Percentiles rank a stretch among this genome's conserved stretches.
phyloP scores from a whole-genome alignment of 2,329 filamentous ascomycete genomes.

The Colletotrichum coccodes region DNA sequence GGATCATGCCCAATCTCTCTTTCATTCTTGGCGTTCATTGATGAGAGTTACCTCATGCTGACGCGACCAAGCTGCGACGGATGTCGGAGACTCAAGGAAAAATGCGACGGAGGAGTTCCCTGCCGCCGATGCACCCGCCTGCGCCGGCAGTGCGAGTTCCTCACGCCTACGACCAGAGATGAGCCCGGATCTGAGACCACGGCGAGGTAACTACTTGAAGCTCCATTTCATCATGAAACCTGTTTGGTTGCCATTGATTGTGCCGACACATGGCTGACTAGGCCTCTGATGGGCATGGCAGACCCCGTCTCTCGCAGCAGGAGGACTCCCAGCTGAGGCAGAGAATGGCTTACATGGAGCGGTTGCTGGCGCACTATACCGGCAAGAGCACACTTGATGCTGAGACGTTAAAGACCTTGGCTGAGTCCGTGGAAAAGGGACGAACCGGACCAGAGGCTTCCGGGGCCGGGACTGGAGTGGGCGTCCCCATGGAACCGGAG shows the following conservation, averaged over 20 bases:
- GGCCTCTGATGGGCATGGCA: neutral
- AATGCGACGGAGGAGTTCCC: slow-evolving; percentile 65
- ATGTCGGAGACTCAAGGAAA: slow-evolving; percentile 65
- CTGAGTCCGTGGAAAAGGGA: slow-evolving; percentile 52
- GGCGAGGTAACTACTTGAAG: slow-evolving; percentile 6
- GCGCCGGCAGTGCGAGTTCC: slow-evolving; percentile 60
- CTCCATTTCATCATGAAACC: neutral
- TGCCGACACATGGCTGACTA: slow-evolving; percentile 29
- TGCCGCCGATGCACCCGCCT: slow-evolving; percentile 63
- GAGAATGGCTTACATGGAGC: slow-evolving; percentile 51
- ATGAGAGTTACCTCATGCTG: slow-evolving; percentile 19
- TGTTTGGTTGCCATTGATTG: neutral
- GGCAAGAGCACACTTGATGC: slow-evolving; percentile 55
- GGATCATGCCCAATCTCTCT: neutral
- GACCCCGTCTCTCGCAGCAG: slow-evolving; percentile 15
- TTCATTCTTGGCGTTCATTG: neutral
- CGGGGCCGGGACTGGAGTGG: neutral
- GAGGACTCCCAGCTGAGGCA: slow-evolving; percentile 34
- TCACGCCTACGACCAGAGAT: slow-evolving; percentile 44
- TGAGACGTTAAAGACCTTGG: slow-evolving; percentile 51
- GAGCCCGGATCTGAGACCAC: slow-evolving; percentile 34
- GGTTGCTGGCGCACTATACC: slow-evolving; percentile 56
- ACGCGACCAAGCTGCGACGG: slow-evolving; percentile 58
- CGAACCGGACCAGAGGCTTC: slow-evolving; percentile 19
- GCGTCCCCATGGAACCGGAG: slow-evolving; percentile 8